Conservation (phyloP, 768 basidiomycete species). For the Mycena sanguinolenta region DNA sequence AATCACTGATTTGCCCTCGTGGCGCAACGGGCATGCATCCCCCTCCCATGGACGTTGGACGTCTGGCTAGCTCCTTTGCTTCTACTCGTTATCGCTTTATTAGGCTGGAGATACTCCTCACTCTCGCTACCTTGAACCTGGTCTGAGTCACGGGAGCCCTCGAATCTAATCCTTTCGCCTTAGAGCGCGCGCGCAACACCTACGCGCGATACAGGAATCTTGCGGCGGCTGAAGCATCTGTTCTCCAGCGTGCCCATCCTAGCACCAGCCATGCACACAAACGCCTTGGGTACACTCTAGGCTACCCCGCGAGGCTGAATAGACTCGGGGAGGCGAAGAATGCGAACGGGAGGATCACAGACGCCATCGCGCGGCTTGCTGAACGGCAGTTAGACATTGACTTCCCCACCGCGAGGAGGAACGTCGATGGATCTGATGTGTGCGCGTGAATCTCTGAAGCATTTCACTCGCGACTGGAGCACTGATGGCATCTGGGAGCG, state of each 20-base stretch:
- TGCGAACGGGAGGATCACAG: slow-evolving; percentile 53
- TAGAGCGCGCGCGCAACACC: slow-evolving; percentile 57
- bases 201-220: slow-evolving; percentile 60
- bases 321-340: slow-evolving; percentile 55
- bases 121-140: slow-evolving; percentile 39
- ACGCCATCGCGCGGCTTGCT: slow-evolving; percentile 57
- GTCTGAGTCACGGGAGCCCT: slow-evolving; percentile 40
- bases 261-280: slow-evolving; percentile 61
- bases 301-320: slow-evolving; percentile 68
- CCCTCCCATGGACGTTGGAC: too few relatives aligned
- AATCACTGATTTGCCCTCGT: background rate
- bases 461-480: slow-evolving; percentile 82
- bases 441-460: slow-evolving; percentile 72
- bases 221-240: slow-evolving; percentile 54
- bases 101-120: slow-evolving; percentile 44
- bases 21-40: slow-evolving; percentile 2
- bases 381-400: slow-evolving; percentile 45
- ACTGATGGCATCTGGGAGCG: slow-evolving; percentile 68
- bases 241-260: slow-evolving; percentile 59
- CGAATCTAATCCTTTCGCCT: slow-evolving; percentile 55
- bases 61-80: slow-evolving; percentile 53
- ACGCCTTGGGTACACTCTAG: slow-evolving; percentile 64
- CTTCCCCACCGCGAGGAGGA: slow-evolving; percentile 39
- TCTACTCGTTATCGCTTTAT: slow-evolving; percentile 52
- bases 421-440: slow-evolving; percentile 56